phyloP scores from a whole-genome alignment of 495 filamentous ascomycete species.

The Glonium stellatum region DNA sequence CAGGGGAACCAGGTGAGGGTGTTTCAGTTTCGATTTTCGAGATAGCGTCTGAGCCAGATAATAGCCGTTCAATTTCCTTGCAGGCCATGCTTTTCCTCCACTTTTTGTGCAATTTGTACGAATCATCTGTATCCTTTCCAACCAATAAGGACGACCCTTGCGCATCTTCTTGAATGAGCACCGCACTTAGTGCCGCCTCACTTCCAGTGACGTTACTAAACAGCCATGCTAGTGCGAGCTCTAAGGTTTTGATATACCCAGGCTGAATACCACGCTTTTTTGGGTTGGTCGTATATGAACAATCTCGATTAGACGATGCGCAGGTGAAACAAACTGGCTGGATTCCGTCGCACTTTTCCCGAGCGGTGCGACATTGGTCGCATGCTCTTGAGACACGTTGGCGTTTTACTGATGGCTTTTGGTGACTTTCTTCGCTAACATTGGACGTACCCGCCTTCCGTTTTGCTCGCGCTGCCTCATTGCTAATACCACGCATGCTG shows the following conservation, averaged over 20 bases:
- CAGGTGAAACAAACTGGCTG: slow-evolving; percentile 60
- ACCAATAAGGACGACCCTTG: slow-evolving; percentile 12
- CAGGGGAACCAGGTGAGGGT: background rate
- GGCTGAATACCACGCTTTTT: slow-evolving; percentile 65
- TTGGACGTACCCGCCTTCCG: slow-evolving; percentile 10
- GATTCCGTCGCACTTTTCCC: slow-evolving; percentile 61
- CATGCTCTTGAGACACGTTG: slow-evolving; percentile 63
- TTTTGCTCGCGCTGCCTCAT: slow-evolving; percentile 6
- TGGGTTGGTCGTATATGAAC: slow-evolving; percentile 61
- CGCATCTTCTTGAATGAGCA: slow-evolving; percentile 13
- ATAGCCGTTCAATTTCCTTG: slow-evolving; percentile 32
- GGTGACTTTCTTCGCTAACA: slow-evolving; percentile 1
- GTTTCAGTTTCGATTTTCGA: background rate
- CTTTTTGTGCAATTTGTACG: slow-evolving; percentile 29
- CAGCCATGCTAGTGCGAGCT: slow-evolving; percentile 43
- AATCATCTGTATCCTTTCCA: slow-evolving; percentile 22
- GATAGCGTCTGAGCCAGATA: slow-evolving; percentile 14
- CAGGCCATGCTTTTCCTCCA: slow-evolving; percentile 31
- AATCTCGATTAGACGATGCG: slow-evolving; percentile 50
- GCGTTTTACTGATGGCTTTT: slow-evolving; percentile 36
- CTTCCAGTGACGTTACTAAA: slow-evolving; percentile 32
- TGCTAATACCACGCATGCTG: background rate
- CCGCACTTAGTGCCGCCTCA: slow-evolving; percentile 31
- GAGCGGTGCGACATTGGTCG: slow-evolving; percentile 58
- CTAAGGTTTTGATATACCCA: slow-evolving; percentile 57